Evolutionary conservation across 208 protist species (phyloP), one percentile per base, ranked within the genome.

Genomic region (Vickermania ingenoplastis): DNA sequence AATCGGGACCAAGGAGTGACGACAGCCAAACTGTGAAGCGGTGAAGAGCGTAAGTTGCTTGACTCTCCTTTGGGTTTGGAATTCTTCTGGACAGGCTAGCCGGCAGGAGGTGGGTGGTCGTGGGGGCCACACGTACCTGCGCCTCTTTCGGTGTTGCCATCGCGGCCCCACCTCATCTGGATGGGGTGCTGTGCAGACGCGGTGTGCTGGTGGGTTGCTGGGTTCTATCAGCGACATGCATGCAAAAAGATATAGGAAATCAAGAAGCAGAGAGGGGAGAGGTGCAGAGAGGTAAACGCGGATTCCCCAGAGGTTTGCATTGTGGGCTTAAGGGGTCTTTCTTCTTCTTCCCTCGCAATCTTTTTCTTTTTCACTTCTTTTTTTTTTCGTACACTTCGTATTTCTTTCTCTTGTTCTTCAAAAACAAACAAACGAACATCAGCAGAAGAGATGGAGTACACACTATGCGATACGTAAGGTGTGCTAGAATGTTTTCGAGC

Each of bases 361-460:
- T 63, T 58, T 69, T 77, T 61, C 45, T 55, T 52, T 61, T 17
- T 67, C 67, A 53, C 48, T 62, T 58, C 21, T 60, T 24, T 58
- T 23, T 45, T 59, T 21, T 53, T 53, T 60, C 22, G 1, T 59
- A 65, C 29, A 21, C 22, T 52, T 56, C 41, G 23, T 21, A 53
- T 5, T 59, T 2, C n/a, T 61, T 45, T 45, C 17, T n/a, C 17
- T 7, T 45, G 36, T 45, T 45, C 17, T 45, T 45, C 7, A 45
- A 45, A n/a, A 17, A 45, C 7, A 17, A 17, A 45, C 11, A 45
- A 45, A 17, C 36, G 17, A n/a, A n/a, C 36, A n/a, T 45, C 17
- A 17, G 17, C 36, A 7, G 36, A 7, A 45, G 36, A 45, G 36
- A n/a, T n/a, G n/a, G n/a, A n/a, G n/a, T n/a, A n/a, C n/a, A n/a